Conservation (phyloP, 2,329 filamentous ascomycete species). For the Colletotrichum abscissum region DNA sequence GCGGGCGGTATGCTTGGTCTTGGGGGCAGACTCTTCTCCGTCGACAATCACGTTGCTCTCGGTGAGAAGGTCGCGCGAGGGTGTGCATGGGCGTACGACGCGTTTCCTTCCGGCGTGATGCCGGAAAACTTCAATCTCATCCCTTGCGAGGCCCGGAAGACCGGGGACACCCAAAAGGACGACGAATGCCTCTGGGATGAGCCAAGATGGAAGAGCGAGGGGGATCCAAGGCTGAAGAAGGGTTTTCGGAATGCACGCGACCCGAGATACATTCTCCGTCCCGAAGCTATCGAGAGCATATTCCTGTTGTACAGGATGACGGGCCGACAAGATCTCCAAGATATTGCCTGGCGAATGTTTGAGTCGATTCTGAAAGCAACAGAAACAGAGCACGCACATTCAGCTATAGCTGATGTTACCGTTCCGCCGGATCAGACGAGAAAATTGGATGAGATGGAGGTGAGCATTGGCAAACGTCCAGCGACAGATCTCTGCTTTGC, state of each 20-base stretch:
- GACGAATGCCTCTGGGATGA: slow-evolving; percentile 60
- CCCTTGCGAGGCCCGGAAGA: slow-evolving; percentile 44
- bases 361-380: slow-evolving; percentile 57
- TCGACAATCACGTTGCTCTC: slow-evolving; percentile 53
- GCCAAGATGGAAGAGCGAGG: slow-evolving; percentile 35
- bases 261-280: slow-evolving; percentile 60
- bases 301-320: slow-evolving; percentile 66
- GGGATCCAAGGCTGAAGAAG: slow-evolving; percentile 46
- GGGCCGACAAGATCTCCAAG: slow-evolving; percentile 57
- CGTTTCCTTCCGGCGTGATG: slow-evolving; percentile 62
- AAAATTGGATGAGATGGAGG: slow-evolving; percentile 54
- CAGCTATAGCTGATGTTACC: slow-evolving; percentile 63
- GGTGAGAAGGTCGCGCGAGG: slow-evolving; percentile 60
- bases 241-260: slow-evolving; percentile 72
- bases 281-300: slow-evolving; percentile 64
- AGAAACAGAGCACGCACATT: slow-evolving; percentile 58
- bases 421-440: slow-evolving; percentile 54
- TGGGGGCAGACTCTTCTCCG: slow-evolving; percentile 56
- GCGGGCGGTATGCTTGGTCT: slow-evolving; percentile 62
- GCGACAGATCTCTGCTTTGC: slow-evolving; percentile 33
- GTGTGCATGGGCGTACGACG: slow-evolving; percentile 63
- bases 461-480: slow-evolving; percentile 32
- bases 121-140: slow-evolving; percentile 59
- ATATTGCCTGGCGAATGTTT: slow-evolving; percentile 66
- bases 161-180: slow-evolving; percentile 38